These are phyloP conservation scores for Tolypocladium tundrense DNA, from an alignment of 2,329 filamentous ascomycete genomes.

Conservation along the genomic window DNA sequence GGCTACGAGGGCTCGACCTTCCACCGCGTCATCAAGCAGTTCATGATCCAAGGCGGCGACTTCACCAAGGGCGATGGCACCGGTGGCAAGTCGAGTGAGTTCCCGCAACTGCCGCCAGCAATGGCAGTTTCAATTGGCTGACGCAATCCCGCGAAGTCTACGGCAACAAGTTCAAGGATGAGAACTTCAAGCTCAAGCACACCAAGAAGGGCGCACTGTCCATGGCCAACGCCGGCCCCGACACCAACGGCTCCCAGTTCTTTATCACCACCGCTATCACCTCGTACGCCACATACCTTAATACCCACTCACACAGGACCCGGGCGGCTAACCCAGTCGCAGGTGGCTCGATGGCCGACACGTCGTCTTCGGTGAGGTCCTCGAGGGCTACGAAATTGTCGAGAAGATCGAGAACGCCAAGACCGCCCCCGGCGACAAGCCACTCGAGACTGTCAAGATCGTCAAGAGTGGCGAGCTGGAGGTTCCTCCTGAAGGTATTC, in stretches of 20 bases:
- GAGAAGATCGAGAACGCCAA: constrained; percentile 65
- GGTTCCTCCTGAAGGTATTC: constrained; percentile 85
- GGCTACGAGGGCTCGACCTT: constrained; percentile 74
- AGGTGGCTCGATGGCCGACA: constrained; percentile 77
- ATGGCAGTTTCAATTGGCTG: constrained; percentile 8
- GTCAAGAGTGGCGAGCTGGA: constrained; percentile 74
- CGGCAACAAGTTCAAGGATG: constrained; percentile 71
- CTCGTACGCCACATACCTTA: constrained; percentile 38
- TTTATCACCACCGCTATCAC: constrained; percentile 82
- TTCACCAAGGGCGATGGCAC: constrained; percentile 77
- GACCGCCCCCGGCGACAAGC: constrained; percentile 59
- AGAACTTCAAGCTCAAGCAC: constrained; percentile 96
- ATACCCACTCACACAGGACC: not conserved
- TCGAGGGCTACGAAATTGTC: constrained; percentile 75
- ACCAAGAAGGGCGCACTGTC: constrained; percentile 72
- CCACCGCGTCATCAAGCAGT: constrained; percentile 83
- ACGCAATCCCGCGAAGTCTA: constrained; percentile 46
- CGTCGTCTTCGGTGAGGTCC: constrained; percentile 81
- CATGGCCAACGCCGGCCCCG: constrained; percentile 77
- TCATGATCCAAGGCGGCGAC: constrained; percentile 89
- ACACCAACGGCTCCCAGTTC: constrained; percentile 85
- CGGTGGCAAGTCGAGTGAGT: constrained; percentile 73
- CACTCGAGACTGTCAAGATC: constrained; percentile 61
- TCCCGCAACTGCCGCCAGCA: not conserved
- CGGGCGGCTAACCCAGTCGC: not conserved